Evolutionary conservation across 305 asterid species (phyloP).

Genomic region (Petunia hybrid): DNA sequence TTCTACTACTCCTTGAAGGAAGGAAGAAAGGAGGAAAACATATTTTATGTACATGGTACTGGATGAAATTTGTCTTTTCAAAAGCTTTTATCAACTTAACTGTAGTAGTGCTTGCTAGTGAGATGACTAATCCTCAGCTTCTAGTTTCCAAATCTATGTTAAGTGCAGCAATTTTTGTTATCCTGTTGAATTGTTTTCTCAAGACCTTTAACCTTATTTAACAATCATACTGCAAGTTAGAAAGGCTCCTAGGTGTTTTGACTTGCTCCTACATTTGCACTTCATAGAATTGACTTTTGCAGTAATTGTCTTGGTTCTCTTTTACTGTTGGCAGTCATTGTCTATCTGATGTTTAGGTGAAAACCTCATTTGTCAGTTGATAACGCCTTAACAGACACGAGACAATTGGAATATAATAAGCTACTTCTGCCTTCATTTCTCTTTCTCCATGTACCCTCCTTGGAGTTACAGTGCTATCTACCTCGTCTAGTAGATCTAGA

Average conservation of each 20-base stretch:
- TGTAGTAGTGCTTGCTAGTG: background rate
- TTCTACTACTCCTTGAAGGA: background rate
- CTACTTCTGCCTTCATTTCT: background rate
- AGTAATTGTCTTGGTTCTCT: constrained; percentile 6
- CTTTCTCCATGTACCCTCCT: background rate
- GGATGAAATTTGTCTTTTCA: background rate
- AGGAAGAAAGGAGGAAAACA: constrained; percentile 8
- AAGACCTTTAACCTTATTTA: background rate
- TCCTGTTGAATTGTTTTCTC: background rate
- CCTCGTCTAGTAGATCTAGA: background rate
- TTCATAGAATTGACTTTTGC: background rate
- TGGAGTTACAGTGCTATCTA: background rate
- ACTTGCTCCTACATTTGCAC: background rate
- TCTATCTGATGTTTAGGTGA: background rate
- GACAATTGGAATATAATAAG: background rate
- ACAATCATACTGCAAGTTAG: background rate
- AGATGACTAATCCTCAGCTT: background rate
- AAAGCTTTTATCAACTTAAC: background rate
- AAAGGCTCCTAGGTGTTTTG: background rate
- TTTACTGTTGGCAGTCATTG: background rate
- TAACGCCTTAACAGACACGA: background rate
- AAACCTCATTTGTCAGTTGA: background rate
- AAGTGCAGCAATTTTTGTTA: background rate
- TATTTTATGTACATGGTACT: background rate
- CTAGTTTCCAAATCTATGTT: background rate